Conservation (phyloP, 2,329 filamentous ascomycete species). For the Exserohilum rostratum region DNA sequence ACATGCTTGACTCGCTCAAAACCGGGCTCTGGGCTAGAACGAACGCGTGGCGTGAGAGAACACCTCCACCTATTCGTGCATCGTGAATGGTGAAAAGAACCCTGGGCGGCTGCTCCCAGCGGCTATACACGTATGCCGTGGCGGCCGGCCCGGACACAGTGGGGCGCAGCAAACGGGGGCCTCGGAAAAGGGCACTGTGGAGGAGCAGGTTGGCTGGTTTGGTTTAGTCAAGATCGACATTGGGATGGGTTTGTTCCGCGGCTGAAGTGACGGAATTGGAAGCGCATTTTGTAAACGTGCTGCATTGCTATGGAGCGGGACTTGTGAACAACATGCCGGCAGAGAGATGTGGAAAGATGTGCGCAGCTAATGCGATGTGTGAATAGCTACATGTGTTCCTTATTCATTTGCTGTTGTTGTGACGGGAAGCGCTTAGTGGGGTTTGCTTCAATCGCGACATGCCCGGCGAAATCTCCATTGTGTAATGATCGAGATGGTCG, state of each 20-base stretch:
- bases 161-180: neutral
- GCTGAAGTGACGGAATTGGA: neutral
- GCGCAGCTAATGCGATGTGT: neutral
- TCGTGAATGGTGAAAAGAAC: no score
- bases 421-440: neutral
- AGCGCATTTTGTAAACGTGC: no score
- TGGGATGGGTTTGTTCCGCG: neutral
- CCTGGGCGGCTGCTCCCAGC: neutral
- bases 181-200: no score
- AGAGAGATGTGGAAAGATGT: no score
- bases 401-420: neutral
- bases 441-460: neutral
- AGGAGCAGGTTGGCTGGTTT: neutral
- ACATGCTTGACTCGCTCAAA: no score
- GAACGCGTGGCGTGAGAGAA: neutral
- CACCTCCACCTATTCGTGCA: no score
- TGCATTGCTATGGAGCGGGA: neutral
- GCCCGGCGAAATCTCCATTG: neutral
- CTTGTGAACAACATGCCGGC: no score
- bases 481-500: neutral
- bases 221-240: constrained; percentile 5
- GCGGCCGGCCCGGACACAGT: neutral
- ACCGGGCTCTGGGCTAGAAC: neutral
- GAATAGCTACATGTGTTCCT: no score
- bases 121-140: neutral